phyloP scores from a whole-genome alignment of 1,284 basidiomycete species.

The Phylloboletellus chloephorus region DNA sequence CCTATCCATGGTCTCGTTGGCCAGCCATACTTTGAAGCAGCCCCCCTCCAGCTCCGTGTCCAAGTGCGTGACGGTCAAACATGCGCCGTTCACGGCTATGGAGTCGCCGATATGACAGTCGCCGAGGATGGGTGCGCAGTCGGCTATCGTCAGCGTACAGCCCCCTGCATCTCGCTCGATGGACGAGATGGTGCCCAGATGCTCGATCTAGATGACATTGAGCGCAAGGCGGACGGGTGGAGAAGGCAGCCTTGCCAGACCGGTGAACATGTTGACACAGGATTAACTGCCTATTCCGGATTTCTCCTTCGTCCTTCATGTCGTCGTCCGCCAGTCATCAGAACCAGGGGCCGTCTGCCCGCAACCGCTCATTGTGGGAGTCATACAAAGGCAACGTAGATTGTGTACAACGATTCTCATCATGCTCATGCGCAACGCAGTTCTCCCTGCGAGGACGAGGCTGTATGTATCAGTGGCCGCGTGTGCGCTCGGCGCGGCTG shows the following conservation, averaged over 20 bases:
- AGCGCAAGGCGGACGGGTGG: neutral
- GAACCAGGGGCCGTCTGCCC: slow-evolving; percentile 2
- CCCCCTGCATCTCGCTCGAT: slow-evolving; percentile 66
- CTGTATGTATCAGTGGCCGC: slow-evolving; percentile 53
- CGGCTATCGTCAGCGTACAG: slow-evolving; percentile 78
- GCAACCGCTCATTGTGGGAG: slow-evolving; percentile 33
- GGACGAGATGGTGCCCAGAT: slow-evolving; percentile 65
- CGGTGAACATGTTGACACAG: slow-evolving; percentile 64
- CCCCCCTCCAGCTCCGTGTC: slow-evolving; percentile 54
- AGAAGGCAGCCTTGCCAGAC: slow-evolving; percentile 48
- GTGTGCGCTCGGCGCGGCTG: slow-evolving; percentile 47
- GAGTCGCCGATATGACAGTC: slow-evolving; percentile 95
- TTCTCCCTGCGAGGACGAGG: slow-evolving; percentile 54
- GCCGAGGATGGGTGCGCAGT: slow-evolving; percentile 71
- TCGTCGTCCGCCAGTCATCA: slow-evolving; percentile 8
- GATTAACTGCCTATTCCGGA: too few species aligned
- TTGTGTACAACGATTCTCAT: slow-evolving; percentile 6
- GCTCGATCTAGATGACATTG: slow-evolving; percentile 58
- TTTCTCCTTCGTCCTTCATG: too few species aligned
- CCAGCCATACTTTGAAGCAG: slow-evolving; percentile 91
- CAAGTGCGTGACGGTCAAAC: slow-evolving; percentile 90
- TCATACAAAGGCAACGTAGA: slow-evolving; percentile 40
- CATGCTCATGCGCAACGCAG: slow-evolving; percentile 32
- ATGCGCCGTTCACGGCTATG: slow-evolving; percentile 77
- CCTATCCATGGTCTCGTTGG: slow-evolving; percentile 89